phyloP scores from a whole-genome alignment of 2,329 filamentous ascomycete genomes.

The Aspergillus glaucus region DNA sequence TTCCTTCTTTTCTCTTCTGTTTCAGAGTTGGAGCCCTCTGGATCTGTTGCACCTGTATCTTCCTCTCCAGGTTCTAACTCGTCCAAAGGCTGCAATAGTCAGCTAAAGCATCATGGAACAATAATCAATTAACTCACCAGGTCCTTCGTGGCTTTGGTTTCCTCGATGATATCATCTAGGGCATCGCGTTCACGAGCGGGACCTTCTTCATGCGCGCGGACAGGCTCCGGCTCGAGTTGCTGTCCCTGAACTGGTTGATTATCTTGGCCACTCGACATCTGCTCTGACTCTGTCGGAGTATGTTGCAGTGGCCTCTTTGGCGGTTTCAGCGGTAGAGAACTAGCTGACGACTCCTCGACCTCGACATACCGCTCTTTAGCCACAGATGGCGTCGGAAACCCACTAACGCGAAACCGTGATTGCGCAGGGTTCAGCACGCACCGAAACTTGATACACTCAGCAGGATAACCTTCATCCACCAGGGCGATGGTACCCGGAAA shows the following conservation, averaged over 20 bases:
- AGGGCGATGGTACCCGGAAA: constrained; percentile 46
- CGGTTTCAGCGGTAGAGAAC: constrained; percentile 26
- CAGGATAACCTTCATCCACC: constrained; percentile 62
- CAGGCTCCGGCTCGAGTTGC: background rate
- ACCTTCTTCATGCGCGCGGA: constrained; percentile 3
- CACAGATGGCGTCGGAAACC: constrained; percentile 10
- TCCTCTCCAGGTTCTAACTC: constrained; percentile 25
- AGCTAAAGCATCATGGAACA: background rate
- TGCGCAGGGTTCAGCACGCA: constrained; percentile 52
- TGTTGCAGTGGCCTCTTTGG: constrained; percentile 11
- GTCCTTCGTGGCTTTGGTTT: constrained; percentile 55
- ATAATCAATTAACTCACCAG: constrained; percentile 37
- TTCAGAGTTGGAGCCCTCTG: constrained; percentile 10
- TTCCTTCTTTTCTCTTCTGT: constrained; percentile 10
- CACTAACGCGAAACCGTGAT: constrained; percentile 45
- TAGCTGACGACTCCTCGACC: constrained; percentile 1
- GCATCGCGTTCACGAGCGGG: constrained; percentile 42
- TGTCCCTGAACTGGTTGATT: background rate
- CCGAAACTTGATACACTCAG: constrained; percentile 60
- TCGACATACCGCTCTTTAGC: constrained; percentile 8
- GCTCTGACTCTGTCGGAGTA: constrained; percentile 13
- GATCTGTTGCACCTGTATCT: constrained; percentile 6
- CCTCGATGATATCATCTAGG: constrained; percentile 58
- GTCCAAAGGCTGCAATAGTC: constrained; percentile 30
- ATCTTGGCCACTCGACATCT: constrained; percentile 2